Evolutionary conservation across 352 stramenopile species (phyloP), one percentile per base, ranked within the genome.

Genomic region (Phytopythium delawarense): DNA sequence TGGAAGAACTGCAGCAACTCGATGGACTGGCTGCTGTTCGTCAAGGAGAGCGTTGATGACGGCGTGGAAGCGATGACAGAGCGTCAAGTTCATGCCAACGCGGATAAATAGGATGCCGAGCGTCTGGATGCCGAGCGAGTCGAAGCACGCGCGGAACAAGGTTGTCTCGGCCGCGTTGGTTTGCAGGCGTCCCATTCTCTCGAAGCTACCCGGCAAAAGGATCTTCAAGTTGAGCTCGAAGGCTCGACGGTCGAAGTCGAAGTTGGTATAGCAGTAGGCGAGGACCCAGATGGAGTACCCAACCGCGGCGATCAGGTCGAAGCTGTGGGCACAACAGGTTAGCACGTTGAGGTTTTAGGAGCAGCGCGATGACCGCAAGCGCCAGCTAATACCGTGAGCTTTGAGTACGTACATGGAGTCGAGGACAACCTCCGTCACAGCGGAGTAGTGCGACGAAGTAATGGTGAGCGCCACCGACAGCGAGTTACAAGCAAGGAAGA

Each of bases 41-140:
- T 53, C 58, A 30, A 68, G 42, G 0, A 71, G 58, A 1, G 57
- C 34, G n/a, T 71, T 28, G 15, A 75, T 11, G 2, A 79, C 65
- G 0, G 59, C 61, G 35, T 74, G 48, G 32, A 78, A 72, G 5
- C 70, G 73, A 16, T 66, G 62, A n/a, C 64, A 76, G 28, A 78
- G 73, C 0, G 55, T 20, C 13, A 75, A 18, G 39, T 71, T 81
- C 61, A 66, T 70, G 32, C 60, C 59, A 9, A 77, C 63, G 0
- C 65, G 74, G 32, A 78, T 57, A 5, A 71, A 32, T 23, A 75
- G 59, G 44, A 71, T 51, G 4, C 71, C 32, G 7, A 42, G 25
- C 1, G 71, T 66, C 42, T 66, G 50, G 23, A 75, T 57, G n/a
- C 65, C 62, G 0, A 79, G 71, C n/a, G 63, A 74, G 35, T 79